Percentiles rank a stretch among this genome's conserved stretches.
Evolutionary conservation across 2,329 filamentous ascomycete species (phyloP).

Genomic region (Alternaria metachromatica): DNA sequence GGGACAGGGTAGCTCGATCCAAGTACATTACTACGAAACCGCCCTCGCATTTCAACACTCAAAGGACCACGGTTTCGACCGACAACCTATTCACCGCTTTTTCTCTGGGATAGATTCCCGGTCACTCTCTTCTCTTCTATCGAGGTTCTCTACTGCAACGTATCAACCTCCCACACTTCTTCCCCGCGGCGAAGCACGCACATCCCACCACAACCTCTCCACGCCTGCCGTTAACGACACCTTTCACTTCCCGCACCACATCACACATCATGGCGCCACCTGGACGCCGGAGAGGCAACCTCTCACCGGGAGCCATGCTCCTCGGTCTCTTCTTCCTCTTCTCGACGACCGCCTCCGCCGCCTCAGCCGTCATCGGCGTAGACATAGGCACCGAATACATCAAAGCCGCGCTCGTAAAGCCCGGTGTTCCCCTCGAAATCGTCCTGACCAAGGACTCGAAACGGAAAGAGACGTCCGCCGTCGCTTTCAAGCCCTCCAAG

Average conservation of each 20-base stretch:
- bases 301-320: constrained; percentile 56
- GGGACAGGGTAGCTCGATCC: constrained; percentile 30
- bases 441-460: constrained; percentile 97
- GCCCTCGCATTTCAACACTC: constrained; percentile 20
- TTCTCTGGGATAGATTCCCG: constrained; percentile 37
- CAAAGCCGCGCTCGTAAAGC: constrained; percentile 95
- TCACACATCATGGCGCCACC: constrained; percentile 55
- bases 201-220: constrained; percentile 30
- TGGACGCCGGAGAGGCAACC: constrained; percentile 50
- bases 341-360: constrained; percentile 63
- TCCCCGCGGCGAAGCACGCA: constrained; percentile 23
- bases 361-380: constrained; percentile 84
- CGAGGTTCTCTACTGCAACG: neutral
- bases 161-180: constrained; percentile 12
- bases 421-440: constrained; percentile 95
- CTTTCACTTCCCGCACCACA: constrained; percentile 13
- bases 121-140: constrained; percentile 25
- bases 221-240: constrained; percentile 8
- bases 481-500: constrained; percentile 90
- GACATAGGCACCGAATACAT: constrained; percentile 97
- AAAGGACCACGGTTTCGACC: constrained; percentile 24
- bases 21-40: constrained; percentile 26
- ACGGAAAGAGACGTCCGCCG: constrained; percentile 88
- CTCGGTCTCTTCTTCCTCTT: constrained; percentile 63
- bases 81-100: constrained; percentile 10